Percentiles rank a stretch among this genome's conserved stretches.
These are phyloP conservation scores for Globisporangium spinosum DNA, from an alignment of 352 stramenopile species.

Conservation along the genomic window DNA sequence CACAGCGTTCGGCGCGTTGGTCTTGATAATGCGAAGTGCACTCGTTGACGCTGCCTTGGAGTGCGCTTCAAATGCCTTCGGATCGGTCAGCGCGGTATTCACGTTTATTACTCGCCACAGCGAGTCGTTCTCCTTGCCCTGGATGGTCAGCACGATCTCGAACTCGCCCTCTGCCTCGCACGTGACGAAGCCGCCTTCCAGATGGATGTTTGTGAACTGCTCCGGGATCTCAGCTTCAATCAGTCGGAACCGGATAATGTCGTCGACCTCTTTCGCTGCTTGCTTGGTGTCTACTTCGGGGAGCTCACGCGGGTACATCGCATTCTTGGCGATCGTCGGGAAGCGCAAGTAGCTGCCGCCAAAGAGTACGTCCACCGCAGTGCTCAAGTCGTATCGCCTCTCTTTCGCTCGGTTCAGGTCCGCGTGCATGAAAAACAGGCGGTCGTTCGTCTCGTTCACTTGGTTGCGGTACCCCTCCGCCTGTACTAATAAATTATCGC, in stretches of 20 bases:
- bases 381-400: slow-evolving; percentile 76
- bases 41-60: slow-evolving; percentile 56
- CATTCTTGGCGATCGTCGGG: slow-evolving; percentile 68
- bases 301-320: slow-evolving; percentile 65
- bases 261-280: slow-evolving; percentile 60
- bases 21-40: slow-evolving; percentile 72
- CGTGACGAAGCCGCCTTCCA: slow-evolving; percentile 76
- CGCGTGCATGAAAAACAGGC: slow-evolving; percentile 83
- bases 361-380: slow-evolving; percentile 77
- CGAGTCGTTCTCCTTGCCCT: slow-evolving; percentile 70
- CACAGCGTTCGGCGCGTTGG: slow-evolving; percentile 56
- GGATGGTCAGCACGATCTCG: slow-evolving; percentile 80
- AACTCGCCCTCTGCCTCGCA: slow-evolving; percentile 77
- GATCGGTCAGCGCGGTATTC: slow-evolving; percentile 68
- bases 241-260: slow-evolving; percentile 79
- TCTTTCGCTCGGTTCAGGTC: slow-evolving; percentile 81
- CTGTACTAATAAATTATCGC: slow-evolving; percentile 54
- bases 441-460: slow-evolving; percentile 79
- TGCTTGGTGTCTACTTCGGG: slow-evolving; percentile 55
- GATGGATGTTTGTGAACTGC: slow-evolving; percentile 74
- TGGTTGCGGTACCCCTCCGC: slow-evolving; percentile 68
- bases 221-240: slow-evolving; percentile 78
- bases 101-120: slow-evolving; percentile 81
- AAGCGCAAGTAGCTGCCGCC: slow-evolving; percentile 72
- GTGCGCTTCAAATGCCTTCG: slow-evolving; percentile 50